Percentiles rank a stretch among this genome's conserved stretches.
Conservation (phyloP, 768 basidiomycete genomes). For the Hygrophorus russula region DNA sequence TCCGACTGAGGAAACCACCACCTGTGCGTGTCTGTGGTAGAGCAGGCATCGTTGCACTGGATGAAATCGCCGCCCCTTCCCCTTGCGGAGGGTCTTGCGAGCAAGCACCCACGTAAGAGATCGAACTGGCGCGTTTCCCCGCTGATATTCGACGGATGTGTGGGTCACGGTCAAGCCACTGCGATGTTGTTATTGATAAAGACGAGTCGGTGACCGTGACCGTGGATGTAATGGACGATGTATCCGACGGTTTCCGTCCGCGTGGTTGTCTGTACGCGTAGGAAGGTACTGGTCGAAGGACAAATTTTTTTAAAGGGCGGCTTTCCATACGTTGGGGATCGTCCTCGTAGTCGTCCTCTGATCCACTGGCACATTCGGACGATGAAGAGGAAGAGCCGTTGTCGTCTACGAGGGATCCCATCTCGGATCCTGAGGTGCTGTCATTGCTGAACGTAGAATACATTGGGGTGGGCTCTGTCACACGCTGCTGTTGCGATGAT, state of each 20-base stretch:
- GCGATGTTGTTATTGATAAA: slow-evolving; percentile 20
- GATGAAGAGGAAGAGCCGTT: slow-evolving; percentile 48
- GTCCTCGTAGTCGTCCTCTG: slow-evolving; percentile 32
- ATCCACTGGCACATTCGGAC: slow-evolving; percentile 38
- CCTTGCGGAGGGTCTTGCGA: not conserved
- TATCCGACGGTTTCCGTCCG: slow-evolving; percentile 36
- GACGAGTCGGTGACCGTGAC: slow-evolving; percentile 12
- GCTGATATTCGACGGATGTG: slow-evolving; percentile 7
- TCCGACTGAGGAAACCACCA: slow-evolving; percentile 54
- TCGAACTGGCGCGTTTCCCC: slow-evolving; percentile 17
- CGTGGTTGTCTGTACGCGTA: slow-evolving; percentile 25
- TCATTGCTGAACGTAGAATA: slow-evolving; percentile 32
- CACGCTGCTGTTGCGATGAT: slow-evolving; percentile 13
- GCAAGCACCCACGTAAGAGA: slow-evolving; percentile 6
- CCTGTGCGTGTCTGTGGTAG: slow-evolving; percentile 12
- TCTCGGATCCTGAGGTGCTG: slow-evolving; percentile 38
- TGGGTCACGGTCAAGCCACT: slow-evolving; percentile 2
- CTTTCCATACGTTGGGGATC: slow-evolving; percentile 5
- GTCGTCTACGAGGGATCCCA: slow-evolving; percentile 55
- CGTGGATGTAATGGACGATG: slow-evolving; percentile 35
- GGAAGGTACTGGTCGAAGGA: slow-evolving; percentile 35
- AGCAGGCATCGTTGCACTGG: slow-evolving; percentile 30
- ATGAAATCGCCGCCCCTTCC: slow-evolving; percentile 2
- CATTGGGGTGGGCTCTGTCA: slow-evolving; percentile 23
- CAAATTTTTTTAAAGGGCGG: slow-evolving; percentile 30